Evolutionary conservation across 23 red algal genomes (phyloP), one percentile per base, ranked within the genome.

Genomic region (Cyanidiococcus yangmingshanensis): DNA sequence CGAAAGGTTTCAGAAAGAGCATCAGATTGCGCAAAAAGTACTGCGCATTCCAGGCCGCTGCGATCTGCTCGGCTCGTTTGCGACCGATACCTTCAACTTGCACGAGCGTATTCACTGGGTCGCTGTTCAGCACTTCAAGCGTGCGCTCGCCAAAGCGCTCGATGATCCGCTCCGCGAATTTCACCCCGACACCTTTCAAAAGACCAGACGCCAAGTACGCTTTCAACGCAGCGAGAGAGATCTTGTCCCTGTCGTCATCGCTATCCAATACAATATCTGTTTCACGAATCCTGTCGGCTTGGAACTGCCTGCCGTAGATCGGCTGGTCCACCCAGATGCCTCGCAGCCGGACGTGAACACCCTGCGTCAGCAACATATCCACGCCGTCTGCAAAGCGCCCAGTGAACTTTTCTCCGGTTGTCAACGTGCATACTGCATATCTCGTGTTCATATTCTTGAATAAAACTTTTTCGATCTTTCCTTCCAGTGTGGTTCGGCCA

Each of bases 171-270:
- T 35, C n/a, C 12, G 63, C 63, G 16, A 71, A 27, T 29, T 71
- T 35, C 7, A 25, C n/a, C 3, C 63, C 63, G 3, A 71, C 63
- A 29, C 63, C 63, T 35, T 25, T 25, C n/a, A 71, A 7, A 25
- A 71, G 12, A 71, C 63, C 63, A 7, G 63, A 71, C 32, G 63
- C 63, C 63, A 71, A 30, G 27, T 71, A 71, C 63, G 63, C 7
- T 35, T 71, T 35, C 16, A 71, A 12, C 7, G 63, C 63, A 2
- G 27, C 63, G 7, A 35, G 63, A 2, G 21, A 25, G 12, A 71
- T 29, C 7, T 29, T 3, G 15, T 29, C 63, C 63, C 27, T 12
- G 63, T 32, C 21, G 7, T 35, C 3, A 2, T 35, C 63, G 63
- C 63, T 35, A 17, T 71, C 63, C 16, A 29, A 3, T 12, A 25